phyloP scores from a whole-genome alignment of 176 grass and related monocot species.

The Musa beccarii region DNA sequence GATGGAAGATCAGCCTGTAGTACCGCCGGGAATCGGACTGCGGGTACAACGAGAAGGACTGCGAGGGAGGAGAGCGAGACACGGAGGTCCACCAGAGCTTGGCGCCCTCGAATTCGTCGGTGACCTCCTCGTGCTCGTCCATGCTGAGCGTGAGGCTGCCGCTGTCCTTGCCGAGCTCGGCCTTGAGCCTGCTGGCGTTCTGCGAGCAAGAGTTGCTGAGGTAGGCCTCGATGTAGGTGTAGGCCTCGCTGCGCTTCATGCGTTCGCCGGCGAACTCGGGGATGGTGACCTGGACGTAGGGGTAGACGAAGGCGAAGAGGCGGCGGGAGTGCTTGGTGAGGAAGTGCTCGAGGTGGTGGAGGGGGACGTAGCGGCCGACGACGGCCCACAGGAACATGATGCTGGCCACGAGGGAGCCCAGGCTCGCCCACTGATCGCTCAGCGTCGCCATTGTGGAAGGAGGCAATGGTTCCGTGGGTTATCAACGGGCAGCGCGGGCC shows the following conservation, averaged over 20 bases:
- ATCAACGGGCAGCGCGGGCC: no score
- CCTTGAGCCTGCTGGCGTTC: constrained; percentile 11
- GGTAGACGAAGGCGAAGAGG: constrained; percentile 15
- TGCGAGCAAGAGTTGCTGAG: constrained; percentile 7
- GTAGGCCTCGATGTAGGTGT: constrained; percentile 19
- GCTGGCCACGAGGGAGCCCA: background rate
- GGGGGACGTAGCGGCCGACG: background rate
- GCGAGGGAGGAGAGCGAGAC: background rate
- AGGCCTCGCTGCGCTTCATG: constrained; percentile 19
- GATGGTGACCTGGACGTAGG: constrained; percentile 21
- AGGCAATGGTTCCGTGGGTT: background rate
- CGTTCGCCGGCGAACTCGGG: constrained; percentile 16
- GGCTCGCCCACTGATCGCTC: background rate
- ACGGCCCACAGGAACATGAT: constrained; percentile 18
- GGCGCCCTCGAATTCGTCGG: constrained; percentile 31
- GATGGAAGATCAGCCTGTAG: constrained; percentile 30
- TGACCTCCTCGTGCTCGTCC: constrained; percentile 28
- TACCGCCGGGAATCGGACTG: background rate
- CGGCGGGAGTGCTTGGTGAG: constrained; percentile 2
- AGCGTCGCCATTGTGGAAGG: background rate
- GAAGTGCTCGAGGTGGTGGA: background rate
- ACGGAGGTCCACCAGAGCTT: background rate
- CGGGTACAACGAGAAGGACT: background rate
- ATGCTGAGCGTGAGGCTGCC: constrained; percentile 30
- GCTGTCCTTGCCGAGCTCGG: constrained; percentile 7